phyloP scores from a whole-genome alignment of 2,329 filamentous ascomycete genomes.

The Penicillium occitanis region DNA sequence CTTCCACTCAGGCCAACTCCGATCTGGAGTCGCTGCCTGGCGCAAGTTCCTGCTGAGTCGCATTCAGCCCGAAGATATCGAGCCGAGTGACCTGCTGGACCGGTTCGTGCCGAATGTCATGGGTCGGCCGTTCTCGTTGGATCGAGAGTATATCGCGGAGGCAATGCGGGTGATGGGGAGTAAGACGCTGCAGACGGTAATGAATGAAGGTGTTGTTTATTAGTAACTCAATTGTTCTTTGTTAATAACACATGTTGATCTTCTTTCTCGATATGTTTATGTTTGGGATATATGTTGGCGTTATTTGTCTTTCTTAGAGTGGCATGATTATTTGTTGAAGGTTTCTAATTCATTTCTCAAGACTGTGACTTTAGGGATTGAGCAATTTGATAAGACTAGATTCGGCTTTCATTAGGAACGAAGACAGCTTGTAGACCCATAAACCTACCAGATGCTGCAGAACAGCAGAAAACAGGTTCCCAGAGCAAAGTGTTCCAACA shows the following conservation, averaged over 20 bases:
- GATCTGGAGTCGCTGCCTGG: constrained; percentile 73
- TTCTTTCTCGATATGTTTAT: neutral
- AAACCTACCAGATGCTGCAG: neutral
- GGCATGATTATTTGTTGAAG: too few species aligned
- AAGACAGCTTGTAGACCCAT: neutral
- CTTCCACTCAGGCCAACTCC: constrained; percentile 97
- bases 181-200: neutral
- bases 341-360: too few species aligned
- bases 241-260: neutral
- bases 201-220: neutral
- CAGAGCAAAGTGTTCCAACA: neutral
- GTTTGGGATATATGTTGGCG: neutral
- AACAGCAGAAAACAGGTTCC: neutral
- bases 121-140: constrained; percentile 72
- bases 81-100: constrained; percentile 91
- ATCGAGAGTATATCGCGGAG: constrained; percentile 1
- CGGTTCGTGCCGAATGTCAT: constrained; percentile 99
- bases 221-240: too few species aligned
- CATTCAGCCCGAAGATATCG: constrained; percentile 96
- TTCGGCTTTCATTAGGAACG: too few species aligned
- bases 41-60: constrained; percentile 60
- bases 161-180: neutral
- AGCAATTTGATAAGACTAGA: too few species aligned
- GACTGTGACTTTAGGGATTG: too few species aligned
- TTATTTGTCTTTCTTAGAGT: neutral